A percentile compares a stretch with the other conserved stretches of the same genome.
These are phyloP conservation scores for Fonsecaea multimorphosa DNA, from an alignment of 2,329 filamentous ascomycete species.

Conservation along the genomic window DNA sequence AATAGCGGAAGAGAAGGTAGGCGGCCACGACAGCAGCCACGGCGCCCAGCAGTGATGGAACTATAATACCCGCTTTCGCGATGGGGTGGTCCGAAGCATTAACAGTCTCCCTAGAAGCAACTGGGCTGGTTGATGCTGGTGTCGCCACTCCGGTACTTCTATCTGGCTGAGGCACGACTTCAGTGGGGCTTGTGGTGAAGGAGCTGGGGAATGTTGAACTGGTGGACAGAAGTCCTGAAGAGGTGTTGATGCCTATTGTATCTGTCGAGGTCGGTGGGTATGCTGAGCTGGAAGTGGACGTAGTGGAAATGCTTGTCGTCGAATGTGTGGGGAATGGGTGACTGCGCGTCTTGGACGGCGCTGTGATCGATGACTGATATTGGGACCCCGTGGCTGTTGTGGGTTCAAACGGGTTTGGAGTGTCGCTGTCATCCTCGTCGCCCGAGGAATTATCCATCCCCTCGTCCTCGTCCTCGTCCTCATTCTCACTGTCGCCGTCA, in stretches of 20 bases:
- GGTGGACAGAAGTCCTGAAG: neutral
- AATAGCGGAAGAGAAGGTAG: conserved; percentile 26
- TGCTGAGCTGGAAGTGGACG: neutral
- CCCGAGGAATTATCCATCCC: neutral
- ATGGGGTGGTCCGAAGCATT: neutral
- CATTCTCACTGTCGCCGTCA: neutral
- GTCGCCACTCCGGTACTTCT: neutral
- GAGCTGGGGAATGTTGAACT: neutral
- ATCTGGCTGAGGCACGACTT: neutral
- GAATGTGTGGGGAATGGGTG: neutral
- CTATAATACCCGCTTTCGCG: conserved; percentile 12
- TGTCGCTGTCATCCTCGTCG: neutral
- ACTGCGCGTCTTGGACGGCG: neutral
- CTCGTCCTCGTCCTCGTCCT: neutral
- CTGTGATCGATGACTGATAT: neutral
- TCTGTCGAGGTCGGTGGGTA: neutral
- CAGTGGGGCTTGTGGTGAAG: neutral
- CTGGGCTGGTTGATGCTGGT: neutral
- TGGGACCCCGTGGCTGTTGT: neutral
- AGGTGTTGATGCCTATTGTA: neutral
- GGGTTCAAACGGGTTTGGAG: conserved; percentile 5
- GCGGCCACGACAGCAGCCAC: conserved; percentile 11
- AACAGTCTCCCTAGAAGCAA: neutral
- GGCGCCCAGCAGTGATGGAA: conserved; percentile 20
- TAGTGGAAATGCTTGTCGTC: neutral